phyloP scores from a whole-genome alignment of 805 yeast species.

The Sugiyamaella lignohabitans region DNA sequence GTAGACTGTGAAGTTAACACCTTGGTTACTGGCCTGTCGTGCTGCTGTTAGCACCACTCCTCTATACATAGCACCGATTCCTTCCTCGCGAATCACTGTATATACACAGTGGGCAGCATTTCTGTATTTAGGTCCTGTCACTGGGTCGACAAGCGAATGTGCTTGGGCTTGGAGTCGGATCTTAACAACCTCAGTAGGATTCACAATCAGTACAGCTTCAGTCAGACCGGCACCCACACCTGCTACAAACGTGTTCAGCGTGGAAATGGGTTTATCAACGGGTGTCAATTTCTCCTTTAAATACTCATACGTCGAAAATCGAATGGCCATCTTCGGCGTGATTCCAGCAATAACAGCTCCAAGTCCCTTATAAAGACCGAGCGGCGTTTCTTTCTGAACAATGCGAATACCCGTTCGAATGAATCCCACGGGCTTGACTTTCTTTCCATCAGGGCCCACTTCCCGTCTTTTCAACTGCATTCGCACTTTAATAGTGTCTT shows the following conservation, averaged over 20 bases:
- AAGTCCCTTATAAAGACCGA: slow-evolving; percentile 88
- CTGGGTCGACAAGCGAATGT: slow-evolving; percentile 80
- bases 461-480: slow-evolving; percentile 83
- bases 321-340: slow-evolving; percentile 96
- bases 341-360: slow-evolving; percentile 97
- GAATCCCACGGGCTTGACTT: slow-evolving; percentile 72
- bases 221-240: slow-evolving; percentile 98
- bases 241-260: slow-evolving; percentile 74
- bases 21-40: slow-evolving; percentile 97
- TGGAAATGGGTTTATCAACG: slow-evolving; percentile 53
- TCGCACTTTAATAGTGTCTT: slow-evolving; percentile 90
- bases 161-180: slow-evolving; percentile 94
- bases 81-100: slow-evolving; percentile 84
- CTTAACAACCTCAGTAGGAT: slow-evolving; percentile 96
- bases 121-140: slow-evolving; percentile 74
- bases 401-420: slow-evolving; percentile 73
- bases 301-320: slow-evolving; percentile 90
- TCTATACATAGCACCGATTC: slow-evolving; percentile 78
- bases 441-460: slow-evolving; percentile 19
- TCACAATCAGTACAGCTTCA: slow-evolving; percentile 90
- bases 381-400: slow-evolving; percentile 69
- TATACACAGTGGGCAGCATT: slow-evolving; percentile 89
- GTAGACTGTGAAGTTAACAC: slow-evolving; percentile 95
- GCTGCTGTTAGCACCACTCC: slow-evolving; percentile 96
- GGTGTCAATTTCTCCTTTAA: slow-evolving; percentile 65